Percentiles rank a stretch among this genome's conserved stretches.
These are phyloP conservation scores for Heliamphora pulchella DNA, from an alignment of 179 eudicot species.

Conservation along the genomic window DNA sequence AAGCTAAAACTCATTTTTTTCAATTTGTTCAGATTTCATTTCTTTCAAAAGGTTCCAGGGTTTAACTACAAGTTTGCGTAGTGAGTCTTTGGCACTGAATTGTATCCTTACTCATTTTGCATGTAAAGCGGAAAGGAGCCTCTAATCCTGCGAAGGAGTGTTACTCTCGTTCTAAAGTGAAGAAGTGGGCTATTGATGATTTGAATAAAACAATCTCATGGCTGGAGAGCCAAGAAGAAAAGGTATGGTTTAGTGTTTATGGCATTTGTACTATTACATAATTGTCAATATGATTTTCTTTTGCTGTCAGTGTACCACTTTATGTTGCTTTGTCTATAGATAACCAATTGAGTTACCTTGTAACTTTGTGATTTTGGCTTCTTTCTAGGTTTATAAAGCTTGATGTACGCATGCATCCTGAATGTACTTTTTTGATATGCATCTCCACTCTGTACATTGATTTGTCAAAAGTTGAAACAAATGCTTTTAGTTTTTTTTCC, in stretches of 20 bases:
- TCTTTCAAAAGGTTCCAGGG: neutral
- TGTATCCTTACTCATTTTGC: neutral
- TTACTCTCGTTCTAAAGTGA: constrained; percentile 54
- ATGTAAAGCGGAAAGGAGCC: constrained; percentile 25
- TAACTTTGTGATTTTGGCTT: neutral
- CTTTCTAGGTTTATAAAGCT: constrained; percentile 1
- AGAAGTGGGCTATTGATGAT: constrained; percentile 82
- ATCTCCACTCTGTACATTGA: neutral
- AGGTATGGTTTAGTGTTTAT: constrained; percentile 35
- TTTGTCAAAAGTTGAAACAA: neutral
- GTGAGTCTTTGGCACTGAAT: neutral
- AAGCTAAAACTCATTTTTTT: neutral
- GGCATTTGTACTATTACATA: neutral
- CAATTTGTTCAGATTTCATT: neutral
- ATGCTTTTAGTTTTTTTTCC: too few species aligned
- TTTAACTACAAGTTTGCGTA: neutral
- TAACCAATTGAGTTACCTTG: neutral
- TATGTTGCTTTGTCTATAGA: neutral
- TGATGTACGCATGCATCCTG: neutral
- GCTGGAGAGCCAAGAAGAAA: constrained; percentile 83
- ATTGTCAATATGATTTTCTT: constrained; percentile 5
- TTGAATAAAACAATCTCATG: constrained; percentile 58
- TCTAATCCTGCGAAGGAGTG: constrained; percentile 30
- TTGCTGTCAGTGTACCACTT: neutral
- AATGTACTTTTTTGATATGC: neutral